Evolutionary conservation across 2,329 filamentous ascomycete genomes (phyloP).

Genomic region (Elsinoe perseae): DNA sequence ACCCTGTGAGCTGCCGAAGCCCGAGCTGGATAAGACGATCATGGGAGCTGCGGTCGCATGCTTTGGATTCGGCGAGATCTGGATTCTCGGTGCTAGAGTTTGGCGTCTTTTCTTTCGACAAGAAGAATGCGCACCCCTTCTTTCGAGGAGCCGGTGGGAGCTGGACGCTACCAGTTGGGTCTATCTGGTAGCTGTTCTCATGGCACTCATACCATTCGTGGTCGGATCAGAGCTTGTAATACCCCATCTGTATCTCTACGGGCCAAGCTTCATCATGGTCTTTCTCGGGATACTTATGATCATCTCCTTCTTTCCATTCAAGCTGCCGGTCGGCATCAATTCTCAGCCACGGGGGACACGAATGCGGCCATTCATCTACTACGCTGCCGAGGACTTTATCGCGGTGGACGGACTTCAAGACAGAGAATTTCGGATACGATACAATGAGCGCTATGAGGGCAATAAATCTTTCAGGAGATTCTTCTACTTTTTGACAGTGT

Average conservation of each 20-base stretch:
- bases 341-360: constrained; percentile 25
- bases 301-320: constrained; percentile 26
- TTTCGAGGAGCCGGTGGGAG: constrained; percentile 26
- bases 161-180: constrained; percentile 30
- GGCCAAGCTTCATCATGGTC: constrained; percentile 27
- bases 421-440: constrained; percentile 27
- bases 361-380: constrained; percentile 28
- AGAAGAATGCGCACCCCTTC: constrained; percentile 27
- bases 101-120: constrained; percentile 23
- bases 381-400: constrained; percentile 30
- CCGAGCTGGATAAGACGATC: constrained; percentile 26
- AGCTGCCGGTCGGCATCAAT: constrained; percentile 28
- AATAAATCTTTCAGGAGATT: constrained; percentile 26
- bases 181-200: constrained; percentile 26
- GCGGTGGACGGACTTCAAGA: constrained; percentile 29
- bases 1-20: constrained; percentile 21
- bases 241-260: constrained; percentile 27
- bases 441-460: constrained; percentile 27
- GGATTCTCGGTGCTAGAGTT: constrained; percentile 27
- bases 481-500: constrained; percentile 26
- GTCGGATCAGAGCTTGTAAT: constrained; percentile 23
- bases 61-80: constrained; percentile 29
- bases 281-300: constrained; percentile 27
- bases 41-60: constrained; percentile 26
- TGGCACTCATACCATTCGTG: constrained; percentile 27